Percentiles rank a stretch among this genome's conserved stretches.
These are phyloP conservation scores for Anacardium occidentale DNA, from an alignment of 345 rosid genomes.

Conservation along the genomic window DNA sequence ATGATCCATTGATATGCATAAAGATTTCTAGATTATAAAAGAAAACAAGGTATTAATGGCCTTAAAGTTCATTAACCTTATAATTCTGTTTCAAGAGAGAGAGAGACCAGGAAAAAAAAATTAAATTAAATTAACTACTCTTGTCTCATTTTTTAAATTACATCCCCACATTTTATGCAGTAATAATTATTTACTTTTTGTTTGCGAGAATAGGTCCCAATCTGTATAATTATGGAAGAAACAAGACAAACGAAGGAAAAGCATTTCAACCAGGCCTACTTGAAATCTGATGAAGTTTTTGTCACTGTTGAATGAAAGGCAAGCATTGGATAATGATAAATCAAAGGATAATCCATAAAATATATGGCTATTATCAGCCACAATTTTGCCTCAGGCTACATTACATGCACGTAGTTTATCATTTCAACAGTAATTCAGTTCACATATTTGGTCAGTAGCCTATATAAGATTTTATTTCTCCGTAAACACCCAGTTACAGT, in stretches of 20 bases:
- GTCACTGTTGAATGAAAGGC: background rate
- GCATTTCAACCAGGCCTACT: background rate
- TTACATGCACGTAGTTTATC: background rate
- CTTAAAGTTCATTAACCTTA: too few species aligned
- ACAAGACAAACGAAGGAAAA: background rate
- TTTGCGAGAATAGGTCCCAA: too few species aligned
- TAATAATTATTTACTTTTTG: too few species aligned
- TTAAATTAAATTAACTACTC: too few species aligned
- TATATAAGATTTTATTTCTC: background rate
- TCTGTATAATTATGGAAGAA: background rate
- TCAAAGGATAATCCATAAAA: background rate
- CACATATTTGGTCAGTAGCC: conserved; percentile 1
- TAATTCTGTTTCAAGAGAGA: too few species aligned
- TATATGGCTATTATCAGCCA: background rate
- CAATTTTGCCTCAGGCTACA: background rate
- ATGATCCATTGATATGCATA: too few species aligned
- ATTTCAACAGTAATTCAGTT: background rate
- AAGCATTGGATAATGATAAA: background rate
- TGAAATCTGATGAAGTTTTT: background rate
- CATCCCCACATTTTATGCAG: background rate
- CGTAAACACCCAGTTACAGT: background rate
- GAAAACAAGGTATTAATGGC: too few species aligned
- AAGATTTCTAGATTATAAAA: too few species aligned
- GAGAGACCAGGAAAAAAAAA: too few species aligned
- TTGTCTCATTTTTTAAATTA: too few species aligned